phyloP scores from a whole-genome alignment of 805 yeast genomes.

The Saccharomycopsis fermentans region DNA sequence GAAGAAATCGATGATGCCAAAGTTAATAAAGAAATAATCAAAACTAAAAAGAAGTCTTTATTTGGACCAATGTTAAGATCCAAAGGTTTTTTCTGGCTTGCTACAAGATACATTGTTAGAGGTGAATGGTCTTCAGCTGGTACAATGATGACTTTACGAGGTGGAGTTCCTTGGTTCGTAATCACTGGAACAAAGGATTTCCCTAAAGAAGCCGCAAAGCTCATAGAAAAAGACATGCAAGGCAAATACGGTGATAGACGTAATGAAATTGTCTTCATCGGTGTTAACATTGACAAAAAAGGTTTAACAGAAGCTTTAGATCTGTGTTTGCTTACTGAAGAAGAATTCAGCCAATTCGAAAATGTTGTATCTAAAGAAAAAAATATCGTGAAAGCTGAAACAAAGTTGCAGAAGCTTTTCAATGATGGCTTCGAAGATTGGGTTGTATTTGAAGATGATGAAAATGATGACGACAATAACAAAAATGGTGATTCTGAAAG shows the following conservation, averaged over 20 bases:
- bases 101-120: slow-evolving; percentile 25
- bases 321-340: slow-evolving; percentile 31
- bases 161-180: slow-evolving; percentile 14
- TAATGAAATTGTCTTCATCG: slow-evolving; percentile 38
- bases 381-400: slow-evolving; percentile 27
- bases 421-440: slow-evolving; percentile 38
- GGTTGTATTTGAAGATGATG: slow-evolving; percentile 24
- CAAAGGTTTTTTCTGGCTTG: slow-evolving; percentile 38
- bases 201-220: slow-evolving; percentile 22
- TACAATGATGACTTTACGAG: not conserved
- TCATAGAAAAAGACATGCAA: slow-evolving; percentile 31
- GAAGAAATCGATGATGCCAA: not conserved
- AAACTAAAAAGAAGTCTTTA: slow-evolving; percentile 28
- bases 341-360: slow-evolving; percentile 25
- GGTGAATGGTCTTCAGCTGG: slow-evolving; percentile 22
- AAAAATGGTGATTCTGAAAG: not conserved
- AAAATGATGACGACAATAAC: not conserved
- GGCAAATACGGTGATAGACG: slow-evolving; percentile 31
- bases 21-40: slow-evolving; percentile 23
- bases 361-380: slow-evolving; percentile 23
- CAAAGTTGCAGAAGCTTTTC: slow-evolving; percentile 24
- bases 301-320: slow-evolving; percentile 27
- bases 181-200: slow-evolving; percentile 17
- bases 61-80: slow-evolving; percentile 32
- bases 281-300: slow-evolving; percentile 27